Evolutionary conservation across 2,329 filamentous ascomycete species (phyloP), one percentile per base, ranked within the genome.

Genomic region (Didymella segeticola): DNA sequence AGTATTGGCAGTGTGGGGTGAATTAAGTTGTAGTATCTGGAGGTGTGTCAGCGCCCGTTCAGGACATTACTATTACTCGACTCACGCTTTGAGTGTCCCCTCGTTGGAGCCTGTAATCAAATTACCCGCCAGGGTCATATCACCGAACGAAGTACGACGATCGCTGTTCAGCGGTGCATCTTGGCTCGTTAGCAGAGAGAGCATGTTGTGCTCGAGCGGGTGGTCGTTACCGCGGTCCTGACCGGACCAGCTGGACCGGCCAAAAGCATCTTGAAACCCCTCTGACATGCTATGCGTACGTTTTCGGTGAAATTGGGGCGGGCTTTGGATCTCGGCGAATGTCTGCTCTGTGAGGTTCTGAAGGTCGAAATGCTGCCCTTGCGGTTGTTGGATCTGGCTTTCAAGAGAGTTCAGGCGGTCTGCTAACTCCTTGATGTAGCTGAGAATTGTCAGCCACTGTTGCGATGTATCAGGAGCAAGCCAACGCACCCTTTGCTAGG

Each of bases 361-460:
- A 33, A 71, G 71, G 34, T 75, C 72, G 47, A 69, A 74, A 25
- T 57, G 57, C n/a, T 66, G 63, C 10, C 63, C 31, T n/a, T 66
- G 53, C 7, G 70, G 69, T 34, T 71, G 64, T 31, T 72, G 69
- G 8, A 75, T 74, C 50, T 75, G 71, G 43, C 62, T 71, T 57
- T 76, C 74, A 7, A 76, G 66, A 15, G 69, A 70, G 38, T 72
- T 73, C 9, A 76, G 63, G 8, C 74, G 69, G 37, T 75, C 73
- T 30, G 74, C 73, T 6, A 76, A 54, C 37, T 76, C 74, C 53
- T 76, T 76, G 53, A 76, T 76, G 31, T 76, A 76, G 1, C 73
- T 76, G n/a, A 23, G 5, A 22, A n/a, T 27, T 15, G 26, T 71
- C 25, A 69, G 58, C 33, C n/a, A n/a, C 33, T 31, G 12, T n/a